A percentile compares a stretch with the other conserved stretches of the same genome.
These are phyloP conservation scores for Mucor velutinosus DNA, from an alignment of 371 early-diverging fungal genomes.

Conservation along the genomic window DNA sequence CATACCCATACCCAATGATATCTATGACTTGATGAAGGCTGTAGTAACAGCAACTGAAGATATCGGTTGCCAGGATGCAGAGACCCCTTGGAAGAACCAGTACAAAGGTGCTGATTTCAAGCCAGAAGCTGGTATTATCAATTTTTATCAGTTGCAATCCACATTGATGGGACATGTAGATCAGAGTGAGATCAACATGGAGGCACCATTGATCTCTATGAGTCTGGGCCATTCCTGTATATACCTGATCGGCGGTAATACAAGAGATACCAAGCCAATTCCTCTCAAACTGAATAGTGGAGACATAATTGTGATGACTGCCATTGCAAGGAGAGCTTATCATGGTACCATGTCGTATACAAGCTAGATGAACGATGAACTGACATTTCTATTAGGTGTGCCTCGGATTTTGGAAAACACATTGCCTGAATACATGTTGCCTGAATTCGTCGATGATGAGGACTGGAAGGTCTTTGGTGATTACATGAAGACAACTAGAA, in stretches of 20 bases:
- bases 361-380: background rate
- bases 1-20: constrained; percentile 53
- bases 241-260: constrained; percentile 77
- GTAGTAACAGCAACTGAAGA: constrained; percentile 58
- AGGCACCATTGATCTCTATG: constrained; percentile 76
- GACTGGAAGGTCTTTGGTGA: constrained; percentile 63
- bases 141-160: constrained; percentile 83
- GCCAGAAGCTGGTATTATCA: constrained; percentile 90
- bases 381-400: constrained; percentile 53
- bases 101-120: constrained; percentile 57
- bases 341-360: constrained; percentile 59
- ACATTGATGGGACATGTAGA: constrained; percentile 90
- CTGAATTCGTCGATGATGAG: constrained; percentile 17
- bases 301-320: constrained; percentile 87
- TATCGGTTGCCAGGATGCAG: constrained; percentile 27
- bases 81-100: constrained; percentile 28
- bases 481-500: constrained; percentile 61
- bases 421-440: constrained; percentile 59
- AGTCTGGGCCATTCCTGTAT: constrained; percentile 81
- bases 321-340: constrained; percentile 67
- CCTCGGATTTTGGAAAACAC: constrained; percentile 73
- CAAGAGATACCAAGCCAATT: constrained; percentile 62
- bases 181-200: constrained; percentile 80
- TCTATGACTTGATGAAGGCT: constrained; percentile 51
- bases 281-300: constrained; percentile 76